Conservation (phyloP, 106 monocot species). For the Cymbidium sinense region DNA sequence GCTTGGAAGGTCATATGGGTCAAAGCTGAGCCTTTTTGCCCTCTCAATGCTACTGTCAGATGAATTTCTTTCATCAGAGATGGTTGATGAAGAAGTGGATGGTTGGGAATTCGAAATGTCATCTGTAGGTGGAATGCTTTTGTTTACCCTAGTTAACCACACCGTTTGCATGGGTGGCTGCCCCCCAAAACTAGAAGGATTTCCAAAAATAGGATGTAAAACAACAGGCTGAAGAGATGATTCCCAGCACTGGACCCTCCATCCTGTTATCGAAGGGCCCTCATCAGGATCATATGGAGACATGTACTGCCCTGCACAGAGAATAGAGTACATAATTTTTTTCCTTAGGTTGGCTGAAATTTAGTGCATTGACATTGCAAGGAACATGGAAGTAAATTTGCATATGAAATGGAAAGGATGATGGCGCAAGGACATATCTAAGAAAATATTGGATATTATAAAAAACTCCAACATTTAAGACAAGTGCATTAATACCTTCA, state of each 20-base stretch:
- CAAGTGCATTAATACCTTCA: slow-evolving; percentile 61
- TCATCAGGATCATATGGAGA: slow-evolving; percentile 99
- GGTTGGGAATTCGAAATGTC: slow-evolving; percentile 60
- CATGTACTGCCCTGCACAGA: slow-evolving; percentile 87
- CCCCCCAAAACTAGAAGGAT: slow-evolving; percentile 82
- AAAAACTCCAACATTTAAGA: background rate
- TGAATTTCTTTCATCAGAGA: slow-evolving; percentile 77
- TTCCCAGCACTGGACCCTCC: slow-evolving; percentile 99
- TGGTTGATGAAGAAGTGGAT: slow-evolving; percentile 24
- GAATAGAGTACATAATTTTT: background rate
- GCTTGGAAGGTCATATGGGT: slow-evolving; percentile 97
- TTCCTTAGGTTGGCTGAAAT: background rate
- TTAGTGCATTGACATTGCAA: background rate
- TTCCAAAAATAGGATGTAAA: slow-evolving; percentile 98
- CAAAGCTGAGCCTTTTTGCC: slow-evolving; percentile 74
- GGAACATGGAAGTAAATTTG: no score
- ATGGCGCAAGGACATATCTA: background rate
- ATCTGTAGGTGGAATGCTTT: slow-evolving; percentile 94
- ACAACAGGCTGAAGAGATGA: slow-evolving; percentile 96
- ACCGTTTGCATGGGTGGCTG: slow-evolving; percentile 98
- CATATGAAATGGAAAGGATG: no score
- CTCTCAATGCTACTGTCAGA: slow-evolving; percentile 86
- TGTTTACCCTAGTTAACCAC: slow-evolving; percentile 81
- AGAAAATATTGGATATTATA: background rate
- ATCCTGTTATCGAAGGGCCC: slow-evolving; percentile 98